These are phyloP conservation scores for Psidium guajava DNA, from an alignment of 345 rosid genomes.

Conservation along the genomic window DNA sequence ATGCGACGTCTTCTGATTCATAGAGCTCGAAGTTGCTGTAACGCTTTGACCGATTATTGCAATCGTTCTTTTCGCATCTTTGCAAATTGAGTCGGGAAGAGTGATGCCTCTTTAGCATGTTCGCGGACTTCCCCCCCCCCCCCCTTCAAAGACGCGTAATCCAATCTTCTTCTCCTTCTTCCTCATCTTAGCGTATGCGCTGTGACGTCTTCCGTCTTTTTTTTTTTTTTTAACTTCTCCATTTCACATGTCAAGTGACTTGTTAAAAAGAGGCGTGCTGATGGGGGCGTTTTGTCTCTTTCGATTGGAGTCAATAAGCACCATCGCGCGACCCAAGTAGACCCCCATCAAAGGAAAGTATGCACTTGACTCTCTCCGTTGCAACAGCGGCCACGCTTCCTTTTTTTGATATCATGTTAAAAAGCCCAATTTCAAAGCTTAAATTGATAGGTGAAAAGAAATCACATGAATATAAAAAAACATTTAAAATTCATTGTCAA, in stretches of 20 bases:
- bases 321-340: too few species aligned
- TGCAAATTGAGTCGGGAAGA: background rate
- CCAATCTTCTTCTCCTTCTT: background rate
- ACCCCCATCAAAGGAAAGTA: background rate
- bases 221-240: background rate
- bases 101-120: too few species aligned
- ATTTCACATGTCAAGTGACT: background rate
- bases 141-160: background rate
- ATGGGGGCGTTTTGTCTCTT: background rate
- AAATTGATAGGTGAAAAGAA: too few species aligned
- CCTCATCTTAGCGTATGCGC: background rate
- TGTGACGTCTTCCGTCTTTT: background rate
- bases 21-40: background rate
- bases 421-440: too few species aligned
- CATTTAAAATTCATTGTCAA: too few species aligned
- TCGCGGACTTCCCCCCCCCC: background rate
- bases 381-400: background rate
- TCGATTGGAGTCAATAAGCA: background rate
- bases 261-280: background rate
- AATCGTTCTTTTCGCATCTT: background rate
- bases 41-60: background rate
- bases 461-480: too few species aligned
- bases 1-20: background rate
- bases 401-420: too few species aligned
- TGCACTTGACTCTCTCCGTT: background rate